phyloP scores from a whole-genome alignment of 768 basidiomycete species.

The Mycena olivaceomarginata region DNA sequence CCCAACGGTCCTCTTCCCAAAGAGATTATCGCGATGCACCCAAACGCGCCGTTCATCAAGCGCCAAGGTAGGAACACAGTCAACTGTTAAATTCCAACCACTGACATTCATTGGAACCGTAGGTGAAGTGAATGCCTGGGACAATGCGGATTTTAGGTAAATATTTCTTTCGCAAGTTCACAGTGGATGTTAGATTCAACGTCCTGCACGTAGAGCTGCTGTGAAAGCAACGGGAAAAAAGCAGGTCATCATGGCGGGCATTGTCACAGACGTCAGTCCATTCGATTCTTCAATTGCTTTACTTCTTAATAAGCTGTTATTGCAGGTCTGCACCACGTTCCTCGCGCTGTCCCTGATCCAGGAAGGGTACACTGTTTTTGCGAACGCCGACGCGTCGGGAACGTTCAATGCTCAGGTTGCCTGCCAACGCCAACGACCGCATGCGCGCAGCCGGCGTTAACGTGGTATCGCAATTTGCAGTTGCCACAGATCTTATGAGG shows the following conservation, averaged over 20 bases:
- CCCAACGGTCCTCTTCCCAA: slow-evolving; percentile 69
- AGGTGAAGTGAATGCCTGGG: slow-evolving; percentile 72
- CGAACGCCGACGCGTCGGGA: slow-evolving; percentile 68
- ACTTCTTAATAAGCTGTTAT: not conserved
- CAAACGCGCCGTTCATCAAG: slow-evolving; percentile 65
- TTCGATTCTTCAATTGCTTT: not conserved
- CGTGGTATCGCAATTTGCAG: slow-evolving; percentile 66
- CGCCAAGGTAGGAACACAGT: slow-evolving; percentile 53
- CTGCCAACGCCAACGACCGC: slow-evolving; percentile 66
- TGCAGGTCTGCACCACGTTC: slow-evolving; percentile 69
- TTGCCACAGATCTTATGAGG: slow-evolving; percentile 67
- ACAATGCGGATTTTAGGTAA: slow-evolving; percentile 65
- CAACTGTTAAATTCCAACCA: not conserved
- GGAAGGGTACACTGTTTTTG: slow-evolving; percentile 69
- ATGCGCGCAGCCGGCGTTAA: slow-evolving; percentile 70
- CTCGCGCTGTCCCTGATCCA: slow-evolving; percentile 66
- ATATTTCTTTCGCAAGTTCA: not conserved
- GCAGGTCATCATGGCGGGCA: slow-evolving; percentile 70
- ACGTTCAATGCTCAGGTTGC: slow-evolving; percentile 62
- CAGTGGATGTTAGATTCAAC: not conserved
- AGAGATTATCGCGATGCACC: slow-evolving; percentile 67
- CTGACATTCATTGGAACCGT: not conserved
- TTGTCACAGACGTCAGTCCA: slow-evolving; percentile 66
- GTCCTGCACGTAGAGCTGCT: slow-evolving; percentile 48
- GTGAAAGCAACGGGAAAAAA: slow-evolving; percentile 69